A percentile compares a stretch with the other conserved stretches of the same genome.
phyloP scores from a whole-genome alignment of 768 basidiomycete genomes.

The Hydnomerulius pinastri region DNA sequence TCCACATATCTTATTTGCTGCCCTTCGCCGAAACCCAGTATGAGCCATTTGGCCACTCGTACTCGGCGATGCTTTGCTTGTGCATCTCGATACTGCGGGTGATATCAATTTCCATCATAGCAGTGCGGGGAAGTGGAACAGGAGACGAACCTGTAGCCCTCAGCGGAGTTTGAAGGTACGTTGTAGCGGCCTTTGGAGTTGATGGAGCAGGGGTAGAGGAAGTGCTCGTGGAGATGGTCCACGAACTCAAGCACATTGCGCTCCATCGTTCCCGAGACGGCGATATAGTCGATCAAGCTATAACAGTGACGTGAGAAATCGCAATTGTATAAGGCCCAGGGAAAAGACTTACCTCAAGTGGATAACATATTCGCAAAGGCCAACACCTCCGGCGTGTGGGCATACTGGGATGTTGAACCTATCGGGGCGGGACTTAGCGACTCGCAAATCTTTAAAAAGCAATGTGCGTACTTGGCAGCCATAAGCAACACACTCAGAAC shows the following conservation, averaged over 20 bases:
- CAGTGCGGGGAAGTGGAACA: not conserved
- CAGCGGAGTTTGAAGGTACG: slow-evolving; percentile 71
- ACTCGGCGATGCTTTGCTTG: slow-evolving; percentile 76
- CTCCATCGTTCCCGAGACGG: slow-evolving; percentile 89
- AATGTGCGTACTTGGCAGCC: slow-evolving; percentile 73
- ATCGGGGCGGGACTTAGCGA: slow-evolving; percentile 6
- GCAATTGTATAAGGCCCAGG: not conserved
- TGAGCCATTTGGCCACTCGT: slow-evolving; percentile 78
- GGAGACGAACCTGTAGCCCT: slow-evolving; percentile 58
- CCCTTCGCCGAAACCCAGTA: slow-evolving; percentile 25
- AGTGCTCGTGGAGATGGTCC: slow-evolving; percentile 94
- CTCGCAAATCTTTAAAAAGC: not conserved
- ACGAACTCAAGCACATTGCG: slow-evolving; percentile 91
- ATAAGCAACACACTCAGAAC: slow-evolving; percentile 91
- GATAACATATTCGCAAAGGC: slow-evolving; percentile 92
- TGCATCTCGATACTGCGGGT: slow-evolving; percentile 86
- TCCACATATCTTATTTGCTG: not conserved
- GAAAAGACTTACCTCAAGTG: slow-evolving; percentile 62
- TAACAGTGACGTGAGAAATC: not conserved
- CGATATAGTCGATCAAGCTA: slow-evolving; percentile 92
- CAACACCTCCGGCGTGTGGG: slow-evolving; percentile 95
- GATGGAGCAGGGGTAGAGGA: slow-evolving; percentile 85
- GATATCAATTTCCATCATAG: not conserved
- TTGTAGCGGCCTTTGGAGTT: slow-evolving; percentile 86
- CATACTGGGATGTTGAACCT: slow-evolving; percentile 91